Evolutionary conservation across 768 basidiomycete species (phyloP).

Genomic region (Suillus sp.): DNA sequence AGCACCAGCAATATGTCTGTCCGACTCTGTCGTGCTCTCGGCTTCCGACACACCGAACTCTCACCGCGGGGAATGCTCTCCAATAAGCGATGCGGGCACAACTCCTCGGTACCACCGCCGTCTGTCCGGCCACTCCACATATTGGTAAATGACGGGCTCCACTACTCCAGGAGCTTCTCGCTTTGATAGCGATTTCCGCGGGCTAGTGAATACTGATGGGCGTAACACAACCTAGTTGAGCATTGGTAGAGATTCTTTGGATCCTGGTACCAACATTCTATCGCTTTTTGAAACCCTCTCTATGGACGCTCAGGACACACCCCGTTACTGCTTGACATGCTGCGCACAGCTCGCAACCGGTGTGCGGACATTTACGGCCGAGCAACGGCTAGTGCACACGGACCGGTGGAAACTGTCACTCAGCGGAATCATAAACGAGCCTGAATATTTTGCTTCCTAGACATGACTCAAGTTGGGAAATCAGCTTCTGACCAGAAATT

Average conservation of each 20-base stretch:
- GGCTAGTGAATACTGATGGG: background rate
- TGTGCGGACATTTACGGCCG: background rate
- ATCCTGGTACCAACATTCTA: background rate
- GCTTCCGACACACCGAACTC: background rate
- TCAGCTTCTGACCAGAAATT: background rate
- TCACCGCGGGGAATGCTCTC: background rate
- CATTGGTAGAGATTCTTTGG: background rate
- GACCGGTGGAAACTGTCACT: background rate
- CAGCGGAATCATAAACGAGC: background rate
- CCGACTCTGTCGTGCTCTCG: background rate
- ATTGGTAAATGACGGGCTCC: background rate
- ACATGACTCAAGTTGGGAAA: background rate
- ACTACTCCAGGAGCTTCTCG: no score
- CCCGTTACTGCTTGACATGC: background rate
- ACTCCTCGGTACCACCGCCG: slow-evolving; percentile 1
- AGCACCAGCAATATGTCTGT: background rate
- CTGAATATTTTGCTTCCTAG: background rate
- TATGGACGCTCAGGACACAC: background rate
- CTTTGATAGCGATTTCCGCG: no score
- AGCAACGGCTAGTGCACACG: background rate
- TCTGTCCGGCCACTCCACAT: background rate
- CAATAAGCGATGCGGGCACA: slow-evolving; percentile 1
- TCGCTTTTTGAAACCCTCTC: background rate
- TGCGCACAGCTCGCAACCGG: background rate
- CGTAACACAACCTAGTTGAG: background rate